Conservation (phyloP, 2,329 filamentous ascomycete species). For the Phaeosphaeriaceae sp. region DNA sequence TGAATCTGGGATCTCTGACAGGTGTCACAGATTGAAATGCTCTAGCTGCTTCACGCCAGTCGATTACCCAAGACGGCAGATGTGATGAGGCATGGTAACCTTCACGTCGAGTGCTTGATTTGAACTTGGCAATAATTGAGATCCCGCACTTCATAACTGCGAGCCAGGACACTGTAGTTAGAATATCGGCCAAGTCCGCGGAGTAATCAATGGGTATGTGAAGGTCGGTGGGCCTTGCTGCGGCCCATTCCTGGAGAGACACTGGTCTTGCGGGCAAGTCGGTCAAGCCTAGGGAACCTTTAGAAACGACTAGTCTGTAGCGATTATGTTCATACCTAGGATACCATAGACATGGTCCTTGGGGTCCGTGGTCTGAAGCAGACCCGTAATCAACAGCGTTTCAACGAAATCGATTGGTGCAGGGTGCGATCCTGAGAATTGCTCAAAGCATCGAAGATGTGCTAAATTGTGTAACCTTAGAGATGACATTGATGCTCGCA, state of each 20-base stretch:
- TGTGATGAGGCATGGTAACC: background rate
- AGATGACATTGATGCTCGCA: background rate
- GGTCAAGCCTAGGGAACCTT: background rate
- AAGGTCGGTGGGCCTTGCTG: background rate
- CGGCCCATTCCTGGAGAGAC: background rate
- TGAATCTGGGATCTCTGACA: too few relatives aligned
- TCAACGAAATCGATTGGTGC: background rate
- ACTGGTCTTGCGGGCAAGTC: background rate
- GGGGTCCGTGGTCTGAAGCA: background rate
- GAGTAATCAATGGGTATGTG: background rate
- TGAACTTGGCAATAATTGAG: background rate
- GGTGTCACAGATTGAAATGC: background rate
- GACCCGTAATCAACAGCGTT: background rate
- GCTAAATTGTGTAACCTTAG: background rate
- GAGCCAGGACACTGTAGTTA: background rate
- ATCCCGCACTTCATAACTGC: background rate
- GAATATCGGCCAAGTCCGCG: background rate
- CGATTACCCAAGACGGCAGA: background rate
- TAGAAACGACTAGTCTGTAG: background rate
- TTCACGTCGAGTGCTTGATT: background rate
- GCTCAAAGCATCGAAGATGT: background rate
- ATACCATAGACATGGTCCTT: background rate
- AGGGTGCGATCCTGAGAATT: background rate
- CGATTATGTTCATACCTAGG: background rate
- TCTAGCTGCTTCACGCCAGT: background rate